phyloP scores from a whole-genome alignment of 2,329 filamentous ascomycete species.

The Ophidiomyces ophidiicola region DNA sequence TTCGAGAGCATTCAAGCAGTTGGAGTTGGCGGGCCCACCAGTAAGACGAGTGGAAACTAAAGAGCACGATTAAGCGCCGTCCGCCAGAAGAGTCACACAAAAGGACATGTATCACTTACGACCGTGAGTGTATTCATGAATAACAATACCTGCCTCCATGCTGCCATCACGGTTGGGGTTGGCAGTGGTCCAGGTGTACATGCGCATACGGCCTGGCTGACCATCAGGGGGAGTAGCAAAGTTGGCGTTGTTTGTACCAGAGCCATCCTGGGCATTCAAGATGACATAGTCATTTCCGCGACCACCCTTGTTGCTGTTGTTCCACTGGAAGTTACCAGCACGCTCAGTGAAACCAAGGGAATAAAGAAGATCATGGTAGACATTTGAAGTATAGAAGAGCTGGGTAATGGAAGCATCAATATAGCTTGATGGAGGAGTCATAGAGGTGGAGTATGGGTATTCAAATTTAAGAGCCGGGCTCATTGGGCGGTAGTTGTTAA shows the following conservation, averaged over 20 bases:
- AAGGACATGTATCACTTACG: constrained; percentile 9
- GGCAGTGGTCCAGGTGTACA: constrained; percentile 14
- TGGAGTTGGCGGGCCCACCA: constrained; percentile 13
- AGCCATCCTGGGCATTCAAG: constrained; percentile 14
- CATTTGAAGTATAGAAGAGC: constrained; percentile 14
- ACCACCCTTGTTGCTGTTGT: constrained; percentile 13
- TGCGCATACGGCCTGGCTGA: constrained; percentile 13
- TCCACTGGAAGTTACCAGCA: constrained; percentile 13
- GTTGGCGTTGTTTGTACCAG: constrained; percentile 14
- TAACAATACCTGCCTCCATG: constrained; percentile 14
- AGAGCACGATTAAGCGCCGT: neutral
- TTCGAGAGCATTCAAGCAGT: constrained; percentile 12
- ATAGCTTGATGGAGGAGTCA: constrained; percentile 9
- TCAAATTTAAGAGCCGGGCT: constrained; percentile 9
- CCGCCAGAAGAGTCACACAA: no score
- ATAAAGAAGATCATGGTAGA: constrained; percentile 12
- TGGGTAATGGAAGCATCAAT: constrained; percentile 13
- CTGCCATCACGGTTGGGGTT: constrained; percentile 13
- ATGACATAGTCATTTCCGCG: constrained; percentile 12
- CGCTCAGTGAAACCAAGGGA: constrained; percentile 12
- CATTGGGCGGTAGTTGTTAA: constrained; percentile 15
- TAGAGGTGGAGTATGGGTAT: constrained; percentile 10
- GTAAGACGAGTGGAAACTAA: constrained; percentile 14
- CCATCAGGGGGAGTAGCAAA: constrained; percentile 15
- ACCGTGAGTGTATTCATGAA: constrained; percentile 14